phyloP scores from a whole-genome alignment of 345 rosid genomes.

The Arabidopsis arenosa region DNA sequence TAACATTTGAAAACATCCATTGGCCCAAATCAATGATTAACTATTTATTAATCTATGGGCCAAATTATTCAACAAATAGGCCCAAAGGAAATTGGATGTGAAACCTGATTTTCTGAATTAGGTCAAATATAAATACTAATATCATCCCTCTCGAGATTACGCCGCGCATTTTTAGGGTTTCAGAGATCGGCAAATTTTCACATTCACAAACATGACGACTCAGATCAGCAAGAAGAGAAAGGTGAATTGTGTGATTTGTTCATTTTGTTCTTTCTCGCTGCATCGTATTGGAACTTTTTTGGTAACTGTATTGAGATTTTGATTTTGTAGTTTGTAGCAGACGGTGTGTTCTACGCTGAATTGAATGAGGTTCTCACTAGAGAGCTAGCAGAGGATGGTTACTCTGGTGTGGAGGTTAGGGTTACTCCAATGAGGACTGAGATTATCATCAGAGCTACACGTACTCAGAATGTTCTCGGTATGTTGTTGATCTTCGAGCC shows the following conservation, averaged over 20 bases:
- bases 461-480: slow-evolving; percentile 80
- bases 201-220: slow-evolving; percentile 53
- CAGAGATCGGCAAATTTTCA: not conserved
- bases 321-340: slow-evolving; percentile 62
- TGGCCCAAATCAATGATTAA: not conserved
- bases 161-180: slow-evolving; percentile 8
- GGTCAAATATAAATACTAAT: slow-evolving; percentile 4
- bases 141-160: not conserved
- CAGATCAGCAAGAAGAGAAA: slow-evolving; percentile 85
- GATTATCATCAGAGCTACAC: slow-evolving; percentile 79
- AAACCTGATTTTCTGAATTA: not conserved
- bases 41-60: not conserved
- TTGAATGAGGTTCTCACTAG: slow-evolving; percentile 70
- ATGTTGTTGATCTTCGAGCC: not conserved
- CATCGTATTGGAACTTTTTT: not conserved
- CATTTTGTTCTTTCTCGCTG: not conserved
- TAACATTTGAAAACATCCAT: not conserved
- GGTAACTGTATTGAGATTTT: not conserved
- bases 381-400: slow-evolving; percentile 81
- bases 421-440: slow-evolving; percentile 82
- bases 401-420: slow-evolving; percentile 82
- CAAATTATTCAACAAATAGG: not conserved
- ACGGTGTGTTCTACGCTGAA: slow-evolving; percentile 79
- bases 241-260: slow-evolving; percentile 36
- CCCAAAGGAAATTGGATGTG: not conserved